These are phyloP conservation scores for Sambucus nigra DNA, from an alignment of 129 eudicot genomes.

Conservation along the genomic window DNA sequence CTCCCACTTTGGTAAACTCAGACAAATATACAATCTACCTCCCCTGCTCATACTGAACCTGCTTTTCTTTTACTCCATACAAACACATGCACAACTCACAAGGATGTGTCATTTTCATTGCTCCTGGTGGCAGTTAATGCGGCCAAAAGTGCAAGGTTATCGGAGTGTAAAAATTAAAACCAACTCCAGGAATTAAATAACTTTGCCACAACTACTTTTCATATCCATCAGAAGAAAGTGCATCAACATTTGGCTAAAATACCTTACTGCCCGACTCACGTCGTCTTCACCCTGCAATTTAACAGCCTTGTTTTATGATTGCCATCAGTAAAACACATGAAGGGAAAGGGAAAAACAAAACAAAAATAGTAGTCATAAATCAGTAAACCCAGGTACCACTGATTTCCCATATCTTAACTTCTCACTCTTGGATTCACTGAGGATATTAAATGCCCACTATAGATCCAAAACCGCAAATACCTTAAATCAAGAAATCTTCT, in stretches of 20 bases:
- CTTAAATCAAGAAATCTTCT: not conserved
- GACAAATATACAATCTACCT: slow-evolving; percentile 3
- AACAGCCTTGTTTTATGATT: not conserved
- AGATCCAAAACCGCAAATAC: not conserved
- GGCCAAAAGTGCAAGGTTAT: not conserved
- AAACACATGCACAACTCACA: not conserved
- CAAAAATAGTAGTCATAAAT: too few species aligned
- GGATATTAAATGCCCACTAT: slow-evolving; percentile 2
- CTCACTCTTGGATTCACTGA: not conserved
- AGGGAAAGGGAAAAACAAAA: not conserved
- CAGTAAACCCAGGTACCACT: too few species aligned
- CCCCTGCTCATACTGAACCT: not conserved
- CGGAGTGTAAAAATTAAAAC: not conserved
- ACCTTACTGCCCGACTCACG: not conserved
- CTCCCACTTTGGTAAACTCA: slow-evolving; percentile 5
- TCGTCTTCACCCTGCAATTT: not conserved
- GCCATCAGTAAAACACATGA: not conserved
- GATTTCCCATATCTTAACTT: too few species aligned
- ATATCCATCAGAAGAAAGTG: too few species aligned
- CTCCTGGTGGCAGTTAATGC: not conserved
- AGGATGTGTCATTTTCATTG: slow-evolving; percentile 12
- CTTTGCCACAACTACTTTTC: not conserved
- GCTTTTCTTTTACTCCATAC: not conserved
- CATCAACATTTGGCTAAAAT: not conserved
- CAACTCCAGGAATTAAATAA: not conserved